A percentile compares a stretch with the other conserved stretches of the same genome.
Conservation (phyloP, 192 early-diverging fungal species). For the Coemansia sp. region DNA sequence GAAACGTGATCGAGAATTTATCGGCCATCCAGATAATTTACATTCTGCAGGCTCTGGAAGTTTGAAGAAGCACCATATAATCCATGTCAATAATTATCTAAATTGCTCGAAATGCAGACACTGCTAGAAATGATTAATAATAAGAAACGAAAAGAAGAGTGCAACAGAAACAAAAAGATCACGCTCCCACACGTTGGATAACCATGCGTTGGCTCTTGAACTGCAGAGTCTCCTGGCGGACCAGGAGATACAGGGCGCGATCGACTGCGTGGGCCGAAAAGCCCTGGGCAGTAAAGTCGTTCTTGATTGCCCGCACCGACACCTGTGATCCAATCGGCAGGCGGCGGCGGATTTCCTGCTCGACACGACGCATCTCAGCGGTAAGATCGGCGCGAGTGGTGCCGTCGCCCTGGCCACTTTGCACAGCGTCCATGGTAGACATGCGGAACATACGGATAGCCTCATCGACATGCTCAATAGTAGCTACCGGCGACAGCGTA, state of each 20-base stretch:
- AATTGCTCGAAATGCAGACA: no score
- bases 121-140: no score
- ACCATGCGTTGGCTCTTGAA: slow-evolving; percentile 74
- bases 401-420: slow-evolving; percentile 81
- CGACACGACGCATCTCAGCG: slow-evolving; percentile 74
- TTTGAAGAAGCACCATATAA: no score
- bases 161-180: not conserved
- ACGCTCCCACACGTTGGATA: slow-evolving; percentile 56
- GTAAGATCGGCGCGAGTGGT: slow-evolving; percentile 72
- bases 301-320: slow-evolving; percentile 61
- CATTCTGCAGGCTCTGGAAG: no score
- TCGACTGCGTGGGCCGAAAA: slow-evolving; percentile 60
- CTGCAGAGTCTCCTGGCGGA: slow-evolving; percentile 76
- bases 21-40: no score
- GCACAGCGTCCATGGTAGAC: slow-evolving; percentile 96
- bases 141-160: no score
- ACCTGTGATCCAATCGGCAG: slow-evolving; percentile 86
- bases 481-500: slow-evolving; percentile 78
- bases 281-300: slow-evolving; percentile 58
- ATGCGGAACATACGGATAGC: slow-evolving; percentile 96
- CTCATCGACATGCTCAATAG: slow-evolving; percentile 91
- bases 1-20: no score
- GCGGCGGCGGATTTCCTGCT: slow-evolving; percentile 81
- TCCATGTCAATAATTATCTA: no score
- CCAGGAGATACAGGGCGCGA: slow-evolving; percentile 77